Base-by-base conservation (phyloP, 345 rosid genomes). In the Aquilaria malaccensis region DNA sequence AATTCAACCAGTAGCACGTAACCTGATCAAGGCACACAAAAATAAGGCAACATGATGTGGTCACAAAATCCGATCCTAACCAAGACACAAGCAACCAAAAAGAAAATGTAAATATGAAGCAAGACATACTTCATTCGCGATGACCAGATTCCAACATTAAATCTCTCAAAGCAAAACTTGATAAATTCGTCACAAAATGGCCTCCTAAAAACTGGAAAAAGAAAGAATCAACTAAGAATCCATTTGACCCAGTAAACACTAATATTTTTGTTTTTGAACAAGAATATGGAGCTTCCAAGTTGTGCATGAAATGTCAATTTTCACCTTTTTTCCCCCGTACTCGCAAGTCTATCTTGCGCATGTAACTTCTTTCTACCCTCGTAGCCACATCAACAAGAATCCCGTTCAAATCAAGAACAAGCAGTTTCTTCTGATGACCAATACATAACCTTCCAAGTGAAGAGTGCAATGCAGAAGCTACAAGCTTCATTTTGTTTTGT, bases 111-210 rank as follows among this genome's bases (percentile, higher is more conserved):
- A 13, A 60, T 58, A 61, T 37, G 33, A 15, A 62, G 57, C 61
- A 63, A 29, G 9, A 54, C 70, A 59, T 84, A 90, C 97, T 67
- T 61, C 50, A 60, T 60, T 74, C 96, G 84, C 37, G 97, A 94
- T 15, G 99, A 87, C 96, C 99, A 94, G 72, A 94, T 67, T 63
- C 80, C 97, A 49, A 90, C 92, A 64, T 79, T 74, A 74, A 90
- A 90, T 63, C 76, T 90, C 74, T 82, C 77, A 74, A 90, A 85
- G 90, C 93, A 94, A 66, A 90, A 86, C 49, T 71, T 69, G 6
- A 94, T 72, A 67, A 94, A 94, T 59, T 76, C 81, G 58, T 66
- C 65, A 70, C 76, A 76, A 65, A 79, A 83, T 11, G 95, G 99
- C 75, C 97, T 81, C 76, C 52, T 82, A 74, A 81, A 94, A 66